Percentiles rank a stretch among this genome's conserved stretches.
Conservation (phyloP, 2,329 filamentous ascomycete species). For the Dothideomycetes sp. region DNA sequence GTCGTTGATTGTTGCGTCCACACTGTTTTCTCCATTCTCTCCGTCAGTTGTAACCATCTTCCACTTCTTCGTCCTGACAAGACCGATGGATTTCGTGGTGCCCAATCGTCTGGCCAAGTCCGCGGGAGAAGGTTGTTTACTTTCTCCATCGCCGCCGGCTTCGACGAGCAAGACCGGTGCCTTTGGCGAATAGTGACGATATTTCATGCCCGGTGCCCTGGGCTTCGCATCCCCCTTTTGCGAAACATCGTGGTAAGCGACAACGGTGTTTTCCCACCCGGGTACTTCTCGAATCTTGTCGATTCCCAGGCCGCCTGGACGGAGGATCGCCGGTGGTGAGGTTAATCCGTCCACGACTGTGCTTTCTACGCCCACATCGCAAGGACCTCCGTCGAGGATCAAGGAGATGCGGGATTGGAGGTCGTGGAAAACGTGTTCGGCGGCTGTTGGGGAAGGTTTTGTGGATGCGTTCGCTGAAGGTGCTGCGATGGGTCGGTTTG, state of each 20-base stretch:
- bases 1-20: not conserved
- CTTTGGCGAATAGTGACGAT: conserved; percentile 91
- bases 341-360: conserved; percentile 91
- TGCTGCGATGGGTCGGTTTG: conserved; percentile 72
- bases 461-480: conserved; percentile 94
- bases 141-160: conserved; percentile 33
- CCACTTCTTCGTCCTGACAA: conserved; percentile 32
- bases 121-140: conserved; percentile 19
- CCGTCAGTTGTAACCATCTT: conserved; percentile 13
- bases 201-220: conserved; percentile 95
- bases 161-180: conserved; percentile 81
- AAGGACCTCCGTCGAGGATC: conserved; percentile 82
- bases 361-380: conserved; percentile 85
- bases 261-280: conserved; percentile 72
- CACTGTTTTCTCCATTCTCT: conserved; percentile 17
- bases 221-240: conserved; percentile 56
- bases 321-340: conserved; percentile 67
- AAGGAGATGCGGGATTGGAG: conserved; percentile 71
- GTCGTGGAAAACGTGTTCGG: conserved; percentile 81
- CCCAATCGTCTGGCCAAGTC: conserved; percentile 25
- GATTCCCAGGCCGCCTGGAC: conserved; percentile 79
- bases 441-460: conserved; percentile 82
- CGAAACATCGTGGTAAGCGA: conserved; percentile 69
- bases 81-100: conserved; percentile 26
- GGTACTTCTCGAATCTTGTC: conserved; percentile 63